Base-by-base conservation (phyloP, 345 rosid species). In the Mangifera indica region DNA sequence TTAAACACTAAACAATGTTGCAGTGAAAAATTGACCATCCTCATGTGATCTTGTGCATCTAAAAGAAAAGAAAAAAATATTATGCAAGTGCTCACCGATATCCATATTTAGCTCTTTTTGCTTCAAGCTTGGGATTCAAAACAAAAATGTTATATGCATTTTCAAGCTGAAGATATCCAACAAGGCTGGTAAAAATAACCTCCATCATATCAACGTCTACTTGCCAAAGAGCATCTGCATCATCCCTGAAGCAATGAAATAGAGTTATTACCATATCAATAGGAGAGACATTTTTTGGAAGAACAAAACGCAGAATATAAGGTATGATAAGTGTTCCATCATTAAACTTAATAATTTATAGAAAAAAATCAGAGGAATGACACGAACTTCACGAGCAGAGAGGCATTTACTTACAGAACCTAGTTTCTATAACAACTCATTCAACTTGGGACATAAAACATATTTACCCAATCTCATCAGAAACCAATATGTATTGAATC, bases 121-220 rank as follows among this genome's bases (percentile, higher is more conserved):
- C 18, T 60, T 80, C 88, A 73, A 52, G 85, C 75, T 83, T 87
- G 54, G 94, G 96, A 79, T 95, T 95, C 87, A 95, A 79, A 80
- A 95, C 72, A 76, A 95, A 91, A 78, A 95, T 76, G 76, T 91
- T 95, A 82, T 92, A 95, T 34, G 94, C 92, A 79, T 86, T 88
- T 76, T 73, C 97, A 69, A 95, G 91, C 74, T 92, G 93, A 81
- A 92, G 94, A 80, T 92, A 92, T 59, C 88, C 90, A 29, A 88
- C 92, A 71, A 95, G 96, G 86, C 98, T 88, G 73, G 87, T 66
- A 82, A 92, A 88, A 79, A 95, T 82, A 83, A 80, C 81, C 73
- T 89, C 99, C 91, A 92, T 82, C 93, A 86, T 78, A 64, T 89
- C 97, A 71, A 78, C 72, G 78, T 95, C 98, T 73, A 95, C 98